phyloP scores from a whole-genome alignment of 768 basidiomycete species.

The Amanita pallidorosea region DNA sequence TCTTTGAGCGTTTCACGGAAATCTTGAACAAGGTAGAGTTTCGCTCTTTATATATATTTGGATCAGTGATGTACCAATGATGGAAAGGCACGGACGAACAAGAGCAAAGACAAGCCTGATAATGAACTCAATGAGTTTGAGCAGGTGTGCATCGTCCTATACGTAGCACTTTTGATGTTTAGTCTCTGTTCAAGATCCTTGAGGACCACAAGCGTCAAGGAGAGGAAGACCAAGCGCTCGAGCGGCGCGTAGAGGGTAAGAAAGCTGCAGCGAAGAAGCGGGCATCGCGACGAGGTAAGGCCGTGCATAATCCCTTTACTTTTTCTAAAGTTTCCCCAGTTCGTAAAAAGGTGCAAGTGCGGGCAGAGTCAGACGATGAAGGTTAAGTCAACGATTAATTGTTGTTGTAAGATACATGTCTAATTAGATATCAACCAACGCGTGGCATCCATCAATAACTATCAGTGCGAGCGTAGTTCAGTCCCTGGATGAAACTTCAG shows the following conservation, averaged over 20 bases:
- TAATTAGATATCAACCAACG: not conserved
- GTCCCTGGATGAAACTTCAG: too few relatives aligned
- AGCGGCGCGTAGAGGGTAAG: constrained; percentile 78
- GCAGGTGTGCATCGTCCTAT: constrained; percentile 31
- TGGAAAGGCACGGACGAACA: constrained; percentile 70
- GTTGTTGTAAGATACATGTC: not conserved
- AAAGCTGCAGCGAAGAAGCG: constrained; percentile 70
- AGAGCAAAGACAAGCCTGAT: constrained; percentile 87
- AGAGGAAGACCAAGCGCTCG: constrained; percentile 83
- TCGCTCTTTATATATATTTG: not conserved
- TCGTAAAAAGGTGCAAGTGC: constrained; percentile 12
- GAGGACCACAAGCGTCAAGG: constrained; percentile 79
- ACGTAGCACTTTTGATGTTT: not conserved
- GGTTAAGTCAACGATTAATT: not conserved
- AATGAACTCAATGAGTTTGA: constrained; percentile 94
- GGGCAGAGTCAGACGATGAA: constrained; percentile 10
- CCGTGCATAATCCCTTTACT: not conserved
- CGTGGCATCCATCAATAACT: too few relatives aligned
- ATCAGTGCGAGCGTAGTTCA: too few relatives aligned
- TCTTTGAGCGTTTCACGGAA: constrained; percentile 76
- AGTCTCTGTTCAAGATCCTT: constrained; percentile 48
- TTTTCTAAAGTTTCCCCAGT: constrained; percentile 4
- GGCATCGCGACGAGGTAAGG: constrained; percentile 37
- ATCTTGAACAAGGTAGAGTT: constrained; percentile 85
- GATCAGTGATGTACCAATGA: not conserved